A percentile compares a stretch with the other conserved stretches of the same genome.
phyloP scores from a whole-genome alignment of 1,284 basidiomycete species.

The Ceratobasidium sp. region DNA sequence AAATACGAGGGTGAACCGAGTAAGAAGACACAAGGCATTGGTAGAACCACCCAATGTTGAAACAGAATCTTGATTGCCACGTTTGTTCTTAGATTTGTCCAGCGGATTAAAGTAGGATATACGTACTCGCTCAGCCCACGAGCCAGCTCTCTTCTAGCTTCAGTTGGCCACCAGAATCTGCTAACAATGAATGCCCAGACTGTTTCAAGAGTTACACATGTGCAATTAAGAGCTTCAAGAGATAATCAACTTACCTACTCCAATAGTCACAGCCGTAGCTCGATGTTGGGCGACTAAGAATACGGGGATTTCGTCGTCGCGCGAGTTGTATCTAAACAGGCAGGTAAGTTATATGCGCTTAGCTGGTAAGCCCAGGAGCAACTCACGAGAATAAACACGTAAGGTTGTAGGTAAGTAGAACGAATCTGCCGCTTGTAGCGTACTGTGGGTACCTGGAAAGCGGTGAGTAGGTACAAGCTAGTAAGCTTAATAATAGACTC shows the following conservation, averaged over 20 bases:
- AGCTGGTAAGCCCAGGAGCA: neutral
- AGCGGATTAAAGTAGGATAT: neutral
- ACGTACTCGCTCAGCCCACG: conserved; percentile 87
- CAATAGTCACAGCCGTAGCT: conserved; percentile 84
- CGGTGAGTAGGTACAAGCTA: neutral
- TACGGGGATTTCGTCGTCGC: conserved; percentile 77
- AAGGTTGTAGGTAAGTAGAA: conserved; percentile 90
- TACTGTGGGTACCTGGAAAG: conserved; percentile 67
- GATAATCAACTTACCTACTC: conserved; percentile 59
- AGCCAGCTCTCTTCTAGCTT: conserved; percentile 88
- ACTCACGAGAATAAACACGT: conserved; percentile 88
- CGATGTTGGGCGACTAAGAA: conserved; percentile 81
- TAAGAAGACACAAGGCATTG: conserved; percentile 83
- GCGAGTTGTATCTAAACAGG: conserved; percentile 80
- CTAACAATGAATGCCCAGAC: conserved; percentile 91
- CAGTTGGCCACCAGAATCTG: conserved; percentile 94
- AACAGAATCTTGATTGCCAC: conserved; percentile 71
- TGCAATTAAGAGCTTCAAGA: too few relatives aligned
- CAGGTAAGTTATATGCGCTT: conserved; percentile 20
- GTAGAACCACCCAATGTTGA: conserved; percentile 88
- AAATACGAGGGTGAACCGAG: conserved; percentile 58
- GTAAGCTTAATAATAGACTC: conserved; percentile 53
- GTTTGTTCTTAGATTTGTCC: conserved; percentile 5
- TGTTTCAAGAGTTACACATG: conserved; percentile 54
- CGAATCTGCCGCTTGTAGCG: conserved; percentile 85